Evolutionary conservation across 306 rosid species (phyloP).

Genomic region (Canavalia gladiata): DNA sequence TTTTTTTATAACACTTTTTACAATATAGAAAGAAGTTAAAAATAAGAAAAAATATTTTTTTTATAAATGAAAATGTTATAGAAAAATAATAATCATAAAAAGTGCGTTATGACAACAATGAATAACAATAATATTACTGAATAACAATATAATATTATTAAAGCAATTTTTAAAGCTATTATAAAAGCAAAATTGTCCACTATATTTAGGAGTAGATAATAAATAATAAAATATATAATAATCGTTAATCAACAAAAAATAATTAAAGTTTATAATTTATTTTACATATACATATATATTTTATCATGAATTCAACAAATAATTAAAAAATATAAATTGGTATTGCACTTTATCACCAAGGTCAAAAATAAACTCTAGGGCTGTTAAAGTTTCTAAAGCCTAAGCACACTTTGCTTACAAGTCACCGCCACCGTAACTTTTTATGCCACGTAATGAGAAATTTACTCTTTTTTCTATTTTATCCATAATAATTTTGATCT

Average conservation of each 20-base stretch:
- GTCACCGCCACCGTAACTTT: constrained; percentile 37
- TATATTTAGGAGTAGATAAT: background rate
- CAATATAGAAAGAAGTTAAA: too few relatives aligned
- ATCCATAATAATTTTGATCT: constrained; percentile 35
- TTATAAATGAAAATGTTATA: too few relatives aligned
- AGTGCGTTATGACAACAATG: too few relatives aligned
- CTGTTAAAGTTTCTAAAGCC: background rate
- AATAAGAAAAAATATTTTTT: too few relatives aligned
- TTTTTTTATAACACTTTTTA: too few relatives aligned
- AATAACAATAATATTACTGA: too few relatives aligned
- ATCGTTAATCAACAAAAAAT: background rate
- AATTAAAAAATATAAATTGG: background rate
- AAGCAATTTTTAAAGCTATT: too few relatives aligned
- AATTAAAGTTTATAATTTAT: background rate
- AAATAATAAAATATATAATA: background rate
- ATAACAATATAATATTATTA: too few relatives aligned
- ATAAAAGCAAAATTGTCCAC: too few relatives aligned
- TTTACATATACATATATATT: background rate
- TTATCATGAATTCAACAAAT: background rate
- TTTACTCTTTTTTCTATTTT: too few relatives aligned
- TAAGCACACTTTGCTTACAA: constrained; percentile 32
- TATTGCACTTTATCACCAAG: background rate
- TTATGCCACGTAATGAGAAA: constrained; percentile 12
- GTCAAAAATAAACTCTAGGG: background rate
- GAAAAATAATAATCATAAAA: too few relatives aligned